Percentiles rank a stretch among this genome's conserved stretches.
phyloP scores from a whole-genome alignment of 306 rosid species.

The Glycine tomentella region DNA sequence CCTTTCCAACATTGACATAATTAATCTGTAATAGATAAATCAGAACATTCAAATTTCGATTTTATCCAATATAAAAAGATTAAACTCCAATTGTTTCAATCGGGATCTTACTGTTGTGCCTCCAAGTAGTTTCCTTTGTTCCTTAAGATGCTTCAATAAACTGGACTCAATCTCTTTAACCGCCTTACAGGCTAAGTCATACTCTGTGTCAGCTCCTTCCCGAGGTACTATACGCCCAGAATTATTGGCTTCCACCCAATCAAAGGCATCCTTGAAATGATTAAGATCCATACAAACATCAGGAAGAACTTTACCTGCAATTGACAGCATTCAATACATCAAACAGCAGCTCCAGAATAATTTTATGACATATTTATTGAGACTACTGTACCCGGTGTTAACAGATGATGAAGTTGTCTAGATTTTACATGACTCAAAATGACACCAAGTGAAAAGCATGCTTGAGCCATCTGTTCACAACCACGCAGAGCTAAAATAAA shows the following conservation, averaged over 20 bases:
- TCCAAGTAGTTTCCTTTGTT: constrained; percentile 74
- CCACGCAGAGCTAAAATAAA: constrained; percentile 83
- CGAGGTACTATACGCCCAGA: constrained; percentile 94
- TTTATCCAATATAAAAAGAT: constrained; percentile 21
- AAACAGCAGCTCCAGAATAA: constrained; percentile 38
- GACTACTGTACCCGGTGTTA: constrained; percentile 72
- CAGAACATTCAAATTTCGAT: constrained; percentile 28
- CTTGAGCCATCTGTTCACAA: constrained; percentile 81
- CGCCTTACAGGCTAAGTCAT: constrained; percentile 80
- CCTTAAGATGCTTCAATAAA: constrained; percentile 68
- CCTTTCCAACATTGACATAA: constrained; percentile 83
- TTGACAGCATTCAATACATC: constrained; percentile 35
- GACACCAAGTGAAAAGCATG: constrained; percentile 70
- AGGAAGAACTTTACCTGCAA: constrained; percentile 80
- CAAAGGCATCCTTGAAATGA: constrained; percentile 91
- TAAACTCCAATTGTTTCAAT: constrained; percentile 27
- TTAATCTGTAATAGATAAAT: constrained; percentile 62
- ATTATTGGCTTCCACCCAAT: constrained; percentile 92
- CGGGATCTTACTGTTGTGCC: constrained; percentile 62
- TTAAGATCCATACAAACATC: constrained; percentile 62
- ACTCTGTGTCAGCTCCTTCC: constrained; percentile 81
- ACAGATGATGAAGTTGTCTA: constrained; percentile 68
- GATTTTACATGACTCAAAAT: constrained; percentile 71
- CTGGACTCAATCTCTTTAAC: constrained; percentile 69
- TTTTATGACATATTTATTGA: constrained; percentile 8